These are phyloP conservation scores for Sutorius australiensis DNA, from an alignment of 768 basidiomycete species.

Conservation along the genomic window DNA sequence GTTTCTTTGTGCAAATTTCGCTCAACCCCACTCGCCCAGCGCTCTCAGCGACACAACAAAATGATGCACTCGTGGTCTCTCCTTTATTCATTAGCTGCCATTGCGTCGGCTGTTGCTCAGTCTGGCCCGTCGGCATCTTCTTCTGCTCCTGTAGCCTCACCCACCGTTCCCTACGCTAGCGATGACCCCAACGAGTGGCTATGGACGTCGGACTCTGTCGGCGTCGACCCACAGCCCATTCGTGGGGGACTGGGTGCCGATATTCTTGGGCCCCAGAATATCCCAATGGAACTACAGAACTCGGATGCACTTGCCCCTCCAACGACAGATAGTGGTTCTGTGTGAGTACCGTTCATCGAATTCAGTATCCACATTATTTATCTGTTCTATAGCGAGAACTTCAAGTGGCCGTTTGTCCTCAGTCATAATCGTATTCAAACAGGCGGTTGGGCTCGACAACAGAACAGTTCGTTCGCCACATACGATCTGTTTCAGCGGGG, in stretches of 20 bases:
- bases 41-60: constrained; percentile 1
- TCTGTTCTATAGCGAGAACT: constrained; percentile 35
- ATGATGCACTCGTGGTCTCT: constrained; percentile 31
- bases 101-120: constrained; percentile 20
- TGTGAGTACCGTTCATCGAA: constrained; percentile 31
- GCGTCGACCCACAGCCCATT: constrained; percentile 38
- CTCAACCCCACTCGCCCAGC: constrained; percentile 5
- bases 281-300: constrained; percentile 53
- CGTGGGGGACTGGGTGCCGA: constrained; percentile 42
- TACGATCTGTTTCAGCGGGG: neutral
- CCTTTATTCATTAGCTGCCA: constrained; percentile 20
- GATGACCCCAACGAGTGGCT: constrained; percentile 45
- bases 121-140: constrained; percentile 18
- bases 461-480: constrained; percentile 42
- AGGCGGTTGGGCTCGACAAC: constrained; percentile 66
- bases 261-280: constrained; percentile 57
- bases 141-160: constrained; percentile 32
- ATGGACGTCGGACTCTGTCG: constrained; percentile 32
- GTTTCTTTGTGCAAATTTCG: constrained; percentile 23
- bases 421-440: constrained; percentile 57
- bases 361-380: neutral
- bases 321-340: constrained; percentile 52
- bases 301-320: constrained; percentile 58
- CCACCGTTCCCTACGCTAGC: constrained; percentile 44
- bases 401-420: constrained; percentile 62